Evolutionary conservation across 257 asterid genomes (phyloP), one percentile per base, ranked within the genome.

Genomic region (Paulownia fortunei): DNA sequence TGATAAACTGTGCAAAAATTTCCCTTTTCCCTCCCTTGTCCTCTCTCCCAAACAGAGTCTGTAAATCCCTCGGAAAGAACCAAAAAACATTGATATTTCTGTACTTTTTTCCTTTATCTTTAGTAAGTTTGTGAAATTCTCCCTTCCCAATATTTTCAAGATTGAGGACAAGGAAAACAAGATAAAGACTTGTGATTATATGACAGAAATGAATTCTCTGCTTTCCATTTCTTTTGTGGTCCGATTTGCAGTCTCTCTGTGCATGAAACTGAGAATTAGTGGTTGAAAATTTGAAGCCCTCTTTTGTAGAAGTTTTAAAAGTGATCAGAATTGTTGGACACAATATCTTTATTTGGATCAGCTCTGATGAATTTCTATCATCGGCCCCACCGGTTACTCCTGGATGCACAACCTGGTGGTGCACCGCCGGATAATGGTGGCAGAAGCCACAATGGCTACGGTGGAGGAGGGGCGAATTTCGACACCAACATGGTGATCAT

Each of bases 401-500:
- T 84, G 26, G 84, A 73, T 55, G 34, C 84, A 1, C 79, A 18
- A 16, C 61, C 65, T 1, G 73, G 81, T 24, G 19, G 68, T 11
- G 21, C 72, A 5, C 78, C 81, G 49, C 77, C 84, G 0, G 72
- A 63, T 27, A 62, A 79, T 16, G 84, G 65, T 2, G 79, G 72
- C 54, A 82, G 74, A 66, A 24, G 62, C 1, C 88, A 30, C 46
- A 52, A n/a, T n/a, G 91, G 79, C 46, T 87, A 89, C 37, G 84
- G 86, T 30, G 77, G 86, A n/a, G 77, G 62, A 13, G 82, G 79
- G 62, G 70, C 87, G 19, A 83, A 82, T 60, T 89, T 92, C 47
- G 97, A 92, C 56, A 87, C 90, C 3, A 89, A 89, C 49, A 89
- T 91, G 97, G 90, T 92, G 69, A 89, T 92, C 19, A 88, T 92